Base-by-base conservation (phyloP, 148 eudicot genomes). In the Chenopodium berlandieri region DNA sequence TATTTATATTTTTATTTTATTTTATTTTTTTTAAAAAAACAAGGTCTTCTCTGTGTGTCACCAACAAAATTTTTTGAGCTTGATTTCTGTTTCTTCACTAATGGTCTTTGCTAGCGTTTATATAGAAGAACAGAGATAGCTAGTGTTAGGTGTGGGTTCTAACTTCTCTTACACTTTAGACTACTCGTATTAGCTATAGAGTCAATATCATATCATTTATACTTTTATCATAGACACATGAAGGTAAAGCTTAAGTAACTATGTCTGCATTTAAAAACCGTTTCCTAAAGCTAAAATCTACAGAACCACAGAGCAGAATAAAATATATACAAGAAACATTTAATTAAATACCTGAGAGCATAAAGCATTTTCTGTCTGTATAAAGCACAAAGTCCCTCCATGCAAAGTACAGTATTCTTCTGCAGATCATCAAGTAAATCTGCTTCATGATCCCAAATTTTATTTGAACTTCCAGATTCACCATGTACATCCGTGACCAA, bases 371-470 rank as follows among this genome's bases (percentile, higher is more conserved):
- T 80, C 68, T 81, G 88, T 67, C 89, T 80, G 72, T 91, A 86
- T 17, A 91, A 79, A 34, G 88, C 89, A 84, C 93, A 89, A 32
- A 91, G 54, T 37, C 87, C 93, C 81, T 82, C 78, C 90, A 91
- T 77, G 82, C 90, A 89, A 23, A 89, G 85, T 82, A 86, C 84
- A n/a, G 74, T n/a, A 69, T 88, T 81, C 32, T 65, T 79, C 22
- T 32, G 58, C 76, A 91, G 81, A 19, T 83, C 91, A 7, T 64
- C 56, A 30, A 72, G 67, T 83, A 88, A 75, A 25, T 88, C 89
- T 20, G 64, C 82, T 73, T 80, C 84, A 75, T 52, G 76, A 27
- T 77, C 79, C 89, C 89, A 87, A 63, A 65, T 76, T 10, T 20
- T 71, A 23, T 25, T 37, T 30, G 79, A 44, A 44, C 9, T 12